A percentile compares a stretch with the other conserved stretches of the same genome.
phyloP scores from a whole-genome alignment of 1,284 basidiomycete genomes.

The Trametes hirsuta region DNA sequence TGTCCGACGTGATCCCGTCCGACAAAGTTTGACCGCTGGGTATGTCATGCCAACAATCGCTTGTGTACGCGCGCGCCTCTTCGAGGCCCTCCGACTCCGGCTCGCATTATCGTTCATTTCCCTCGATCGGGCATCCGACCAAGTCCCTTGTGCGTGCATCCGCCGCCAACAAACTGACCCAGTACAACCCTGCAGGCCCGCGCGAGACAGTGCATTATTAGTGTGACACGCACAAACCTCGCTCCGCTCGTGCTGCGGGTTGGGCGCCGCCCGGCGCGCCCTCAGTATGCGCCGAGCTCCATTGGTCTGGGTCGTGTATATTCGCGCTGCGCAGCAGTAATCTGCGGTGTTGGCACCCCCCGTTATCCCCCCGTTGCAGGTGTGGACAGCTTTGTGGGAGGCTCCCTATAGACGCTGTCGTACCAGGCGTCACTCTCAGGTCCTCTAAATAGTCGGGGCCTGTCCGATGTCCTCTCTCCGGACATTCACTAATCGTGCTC shows the following conservation, averaged over 20 bases:
- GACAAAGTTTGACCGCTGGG: constrained; percentile 2
- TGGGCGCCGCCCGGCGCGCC: neutral
- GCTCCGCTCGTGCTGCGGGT: neutral
- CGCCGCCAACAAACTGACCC: neutral
- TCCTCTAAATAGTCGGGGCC: neutral
- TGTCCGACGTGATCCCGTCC: constrained; percentile 1
- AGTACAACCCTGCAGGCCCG: neutral
- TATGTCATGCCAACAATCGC: constrained; percentile 4
- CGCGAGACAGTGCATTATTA: neutral
- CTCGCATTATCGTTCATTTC: neutral
- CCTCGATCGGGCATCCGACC: neutral
- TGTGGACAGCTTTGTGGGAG: constrained; percentile 1
- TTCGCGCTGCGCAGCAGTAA: constrained; percentile 4
- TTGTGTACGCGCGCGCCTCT: neutral
- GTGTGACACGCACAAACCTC: neutral
- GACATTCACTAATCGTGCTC: constrained; percentile 8
- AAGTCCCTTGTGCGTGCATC: neutral
- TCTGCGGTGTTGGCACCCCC: neutral
- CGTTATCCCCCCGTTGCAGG: neutral
- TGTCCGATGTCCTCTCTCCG: neutral
- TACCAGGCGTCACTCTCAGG: neutral
- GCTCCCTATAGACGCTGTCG: neutral
- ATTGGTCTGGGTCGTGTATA: neutral
- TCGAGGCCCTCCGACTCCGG: neutral
- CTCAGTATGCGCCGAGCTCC: neutral